Evolutionary conservation across 345 rosid species (phyloP), one percentile per base, ranked within the genome.

Genomic region (Aquilaria yunnanensis): DNA sequence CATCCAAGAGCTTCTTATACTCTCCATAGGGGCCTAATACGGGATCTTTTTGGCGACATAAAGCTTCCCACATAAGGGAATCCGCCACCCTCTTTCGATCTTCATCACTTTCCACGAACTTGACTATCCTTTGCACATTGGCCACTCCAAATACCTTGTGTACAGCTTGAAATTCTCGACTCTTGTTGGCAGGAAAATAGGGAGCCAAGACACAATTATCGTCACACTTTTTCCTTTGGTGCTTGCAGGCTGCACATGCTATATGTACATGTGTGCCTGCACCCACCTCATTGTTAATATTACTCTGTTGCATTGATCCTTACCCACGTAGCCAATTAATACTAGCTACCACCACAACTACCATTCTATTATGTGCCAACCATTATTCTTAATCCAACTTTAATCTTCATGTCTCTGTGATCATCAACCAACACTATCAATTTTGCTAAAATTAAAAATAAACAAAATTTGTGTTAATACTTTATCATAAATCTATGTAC

Each of bases 51-150:
- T 78, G 81, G 73, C 99, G 70, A 47, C 87, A 83, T 13, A 55
- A 41, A 3, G 99, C 96, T 70, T 90, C 95, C 99, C 97, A 90
- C 10, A 88, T 70, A 2, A 94, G 58, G 0, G 99, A 88, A 37
- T 94, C 91, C 0, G 81, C 79, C 1, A 77, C 69, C 31, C 47
- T 61, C 13, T 65, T 69, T 8, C 89, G 70, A 57, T 90, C 85
- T 12, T 78, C 90, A 13, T 72, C 79, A 0, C 0, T 14, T 2
- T 60, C 32, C 2, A 74, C 88, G 11, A 54, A 65, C 2, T 76
- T 68, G 11, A 90, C 70, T 59, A 90, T 77, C 70, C 86, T 94
- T 11, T 72, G 63, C 5, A 81, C 80, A 14, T 84, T 87, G 66
- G 81, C 74, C 0, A 82, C 87, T 0, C 93, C 89, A 9, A 77